These are phyloP conservation scores for Colletotrichum lupini DNA, from an alignment of 2,329 filamentous ascomycete genomes.

Conservation along the genomic window DNA sequence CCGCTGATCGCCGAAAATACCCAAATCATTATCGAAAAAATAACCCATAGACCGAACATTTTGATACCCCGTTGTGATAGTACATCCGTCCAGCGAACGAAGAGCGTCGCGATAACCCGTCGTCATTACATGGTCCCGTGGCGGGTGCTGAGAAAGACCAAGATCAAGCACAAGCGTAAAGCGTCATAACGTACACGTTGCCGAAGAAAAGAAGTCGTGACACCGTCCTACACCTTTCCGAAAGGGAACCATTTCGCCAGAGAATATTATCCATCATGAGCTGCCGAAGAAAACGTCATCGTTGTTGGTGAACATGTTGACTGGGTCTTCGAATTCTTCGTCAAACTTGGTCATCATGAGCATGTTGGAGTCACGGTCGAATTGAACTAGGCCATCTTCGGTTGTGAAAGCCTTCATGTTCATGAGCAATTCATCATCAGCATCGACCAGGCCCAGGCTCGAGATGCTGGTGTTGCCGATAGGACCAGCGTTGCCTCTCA, in stretches of 20 bases:
- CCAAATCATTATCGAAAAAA: background rate
- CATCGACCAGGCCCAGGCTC: conserved; percentile 46
- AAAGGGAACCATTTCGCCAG: conserved; percentile 5
- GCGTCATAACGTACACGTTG: conserved; percentile 29
- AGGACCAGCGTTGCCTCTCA: conserved; percentile 34
- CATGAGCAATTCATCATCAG: conserved; percentile 59
- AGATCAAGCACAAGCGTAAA: conserved; percentile 22
- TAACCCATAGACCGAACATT: conserved; percentile 3
- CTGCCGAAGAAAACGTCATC: conserved; percentile 65
- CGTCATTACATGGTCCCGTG: conserved; percentile 30
- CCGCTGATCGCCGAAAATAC: conserved; percentile 9
- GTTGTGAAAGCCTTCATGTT: conserved; percentile 56
- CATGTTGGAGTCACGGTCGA: conserved; percentile 59
- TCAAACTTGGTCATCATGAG: conserved; percentile 65
- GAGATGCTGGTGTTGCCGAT: conserved; percentile 32
- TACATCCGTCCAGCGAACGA: conserved; percentile 25
- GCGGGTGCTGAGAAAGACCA: conserved; percentile 1
- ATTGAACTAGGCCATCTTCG: conserved; percentile 54
- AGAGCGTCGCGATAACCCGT: conserved; percentile 17
- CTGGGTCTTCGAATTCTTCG: conserved; percentile 61
- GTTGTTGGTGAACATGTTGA: conserved; percentile 62
- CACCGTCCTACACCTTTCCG: conserved; percentile 11
- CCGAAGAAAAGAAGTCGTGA: conserved; percentile 18
- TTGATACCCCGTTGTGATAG: conserved; percentile 15
- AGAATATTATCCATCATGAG: conserved; percentile 37